Evolutionary conservation across 2,329 filamentous ascomycete genomes (phyloP).

Genomic region (Neoascochyta sp.): DNA sequence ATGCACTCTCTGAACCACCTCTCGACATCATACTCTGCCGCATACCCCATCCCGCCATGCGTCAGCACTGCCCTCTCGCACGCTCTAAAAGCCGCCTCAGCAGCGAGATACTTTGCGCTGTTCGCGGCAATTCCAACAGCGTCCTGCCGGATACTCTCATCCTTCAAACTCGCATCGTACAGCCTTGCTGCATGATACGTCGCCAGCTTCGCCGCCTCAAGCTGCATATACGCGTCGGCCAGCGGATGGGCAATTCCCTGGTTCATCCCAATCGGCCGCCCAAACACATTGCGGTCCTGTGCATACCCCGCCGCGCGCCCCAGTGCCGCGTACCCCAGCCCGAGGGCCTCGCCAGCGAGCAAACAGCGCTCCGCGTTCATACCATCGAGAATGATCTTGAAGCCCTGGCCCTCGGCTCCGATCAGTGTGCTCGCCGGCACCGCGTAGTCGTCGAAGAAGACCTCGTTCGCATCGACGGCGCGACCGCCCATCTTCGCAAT

Average conservation of each 20-base stretch:
- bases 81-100: conserved; percentile 58
- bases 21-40: conserved; percentile 61
- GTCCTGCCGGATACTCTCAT: conserved; percentile 26
- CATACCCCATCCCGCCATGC: conserved; percentile 62
- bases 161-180: conserved; percentile 49
- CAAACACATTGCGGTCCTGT: conserved; percentile 51
- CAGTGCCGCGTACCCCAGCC: conserved; percentile 68
- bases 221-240: conserved; percentile 57
- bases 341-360: conserved; percentile 71
- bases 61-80: conserved; percentile 56
- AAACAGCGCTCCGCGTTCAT: conserved; percentile 51
- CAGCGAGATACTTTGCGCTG: conserved; percentile 56
- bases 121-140: conserved; percentile 55
- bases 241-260: conserved; percentile 59
- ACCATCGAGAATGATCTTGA: conserved; percentile 59
- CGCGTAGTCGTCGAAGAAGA: conserved; percentile 78
- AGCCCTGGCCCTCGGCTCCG: conserved; percentile 70
- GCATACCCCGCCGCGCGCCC: conserved; percentile 46
- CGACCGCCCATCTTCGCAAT: conserved; percentile 85
- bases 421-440: conserved; percentile 64
- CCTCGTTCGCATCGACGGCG: conserved; percentile 79
- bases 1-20: conserved; percentile 58
- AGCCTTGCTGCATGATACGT: conserved; percentile 59
- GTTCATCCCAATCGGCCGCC: conserved; percentile 57
- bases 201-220: conserved; percentile 59